Evolutionary conservation across 2,329 filamentous ascomycete species (phyloP).

Genomic region (Pleoardoris graminearum): DNA sequence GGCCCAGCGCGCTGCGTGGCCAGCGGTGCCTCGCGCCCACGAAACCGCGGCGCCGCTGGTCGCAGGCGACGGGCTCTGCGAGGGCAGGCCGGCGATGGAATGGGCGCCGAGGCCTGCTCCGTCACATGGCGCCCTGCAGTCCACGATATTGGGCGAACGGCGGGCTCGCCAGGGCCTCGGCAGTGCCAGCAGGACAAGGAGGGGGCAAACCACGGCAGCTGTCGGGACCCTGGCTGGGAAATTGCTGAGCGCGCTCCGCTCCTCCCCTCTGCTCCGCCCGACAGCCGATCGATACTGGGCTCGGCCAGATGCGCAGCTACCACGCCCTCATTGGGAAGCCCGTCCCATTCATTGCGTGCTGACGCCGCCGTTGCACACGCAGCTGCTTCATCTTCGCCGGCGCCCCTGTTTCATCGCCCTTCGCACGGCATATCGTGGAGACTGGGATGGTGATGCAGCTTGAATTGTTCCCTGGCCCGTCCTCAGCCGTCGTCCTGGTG

Average conservation of each 20-base stretch:
- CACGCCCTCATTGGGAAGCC: neutral
- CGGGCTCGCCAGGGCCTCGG: neutral
- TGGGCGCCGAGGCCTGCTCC: neutral
- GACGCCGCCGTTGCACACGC: neutral
- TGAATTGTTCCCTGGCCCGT: neutral
- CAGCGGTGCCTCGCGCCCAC: too few species aligned
- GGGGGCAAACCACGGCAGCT: neutral
- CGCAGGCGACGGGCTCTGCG: neutral
- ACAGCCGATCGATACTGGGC: neutral
- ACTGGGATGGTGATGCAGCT: neutral
- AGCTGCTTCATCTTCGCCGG: neutral
- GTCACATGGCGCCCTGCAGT: too few species aligned
- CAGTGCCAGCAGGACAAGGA: neutral
- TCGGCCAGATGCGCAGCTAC: neutral
- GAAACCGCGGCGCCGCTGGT: neutral
- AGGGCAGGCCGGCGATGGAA: conserved; percentile 1
- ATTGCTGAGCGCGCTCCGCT: neutral
- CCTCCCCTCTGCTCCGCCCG: neutral
- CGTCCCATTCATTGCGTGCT: neutral
- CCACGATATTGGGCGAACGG: neutral
- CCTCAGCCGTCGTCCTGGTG: neutral
- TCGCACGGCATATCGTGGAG: conserved; percentile 5
- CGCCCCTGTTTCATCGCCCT: conserved; percentile 17
- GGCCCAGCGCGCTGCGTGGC: neutral
- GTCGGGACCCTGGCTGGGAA: too few species aligned